Conservation (phyloP, 2,329 filamentous ascomycete species). For the Aaosphaeria arxii region DNA sequence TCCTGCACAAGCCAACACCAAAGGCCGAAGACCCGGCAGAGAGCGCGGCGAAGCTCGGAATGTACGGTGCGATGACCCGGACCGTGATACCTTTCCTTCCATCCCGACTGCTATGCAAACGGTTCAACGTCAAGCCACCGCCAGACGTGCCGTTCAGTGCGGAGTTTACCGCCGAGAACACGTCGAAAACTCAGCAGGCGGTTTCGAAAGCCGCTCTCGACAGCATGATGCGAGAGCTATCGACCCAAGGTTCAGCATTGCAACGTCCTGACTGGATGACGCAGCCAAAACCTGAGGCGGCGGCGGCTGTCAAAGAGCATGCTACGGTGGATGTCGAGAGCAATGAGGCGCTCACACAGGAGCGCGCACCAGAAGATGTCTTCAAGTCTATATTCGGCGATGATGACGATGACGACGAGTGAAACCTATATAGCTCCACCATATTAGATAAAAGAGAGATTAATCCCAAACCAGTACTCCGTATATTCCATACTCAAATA, state of each 20-base stretch:
- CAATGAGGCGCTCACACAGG: slow-evolving; percentile 75
- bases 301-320: slow-evolving; percentile 9
- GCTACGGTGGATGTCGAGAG: slow-evolving; percentile 63
- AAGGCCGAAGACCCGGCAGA: slow-evolving; percentile 75
- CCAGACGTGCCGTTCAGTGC: slow-evolving; percentile 60
- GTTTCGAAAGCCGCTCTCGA: slow-evolving; percentile 54
- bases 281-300: neutral
- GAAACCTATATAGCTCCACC: too few relatives aligned
- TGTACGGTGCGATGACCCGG: slow-evolving; percentile 89
- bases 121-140: slow-evolving; percentile 84
- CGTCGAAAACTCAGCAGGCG: slow-evolving; percentile 40
- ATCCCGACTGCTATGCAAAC: slow-evolving; percentile 82
- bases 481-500: too few relatives aligned
- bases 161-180: slow-evolving; percentile 29
- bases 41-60: slow-evolving; percentile 81
- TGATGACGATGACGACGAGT: slow-evolving; percentile 63
- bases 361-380: slow-evolving; percentile 73
- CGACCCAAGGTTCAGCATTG: slow-evolving; percentile 18
- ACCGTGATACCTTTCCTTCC: slow-evolving; percentile 71
- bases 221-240: slow-evolving; percentile 29
- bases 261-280: slow-evolving; percentile 30
- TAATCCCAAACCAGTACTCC: too few relatives aligned
- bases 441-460: too few relatives aligned
- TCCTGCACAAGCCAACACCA: slow-evolving; percentile 47
- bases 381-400: slow-evolving; percentile 94